Evolutionary conservation across 257 asterid species (phyloP).

Genomic region (Ilex aquifolium): DNA sequence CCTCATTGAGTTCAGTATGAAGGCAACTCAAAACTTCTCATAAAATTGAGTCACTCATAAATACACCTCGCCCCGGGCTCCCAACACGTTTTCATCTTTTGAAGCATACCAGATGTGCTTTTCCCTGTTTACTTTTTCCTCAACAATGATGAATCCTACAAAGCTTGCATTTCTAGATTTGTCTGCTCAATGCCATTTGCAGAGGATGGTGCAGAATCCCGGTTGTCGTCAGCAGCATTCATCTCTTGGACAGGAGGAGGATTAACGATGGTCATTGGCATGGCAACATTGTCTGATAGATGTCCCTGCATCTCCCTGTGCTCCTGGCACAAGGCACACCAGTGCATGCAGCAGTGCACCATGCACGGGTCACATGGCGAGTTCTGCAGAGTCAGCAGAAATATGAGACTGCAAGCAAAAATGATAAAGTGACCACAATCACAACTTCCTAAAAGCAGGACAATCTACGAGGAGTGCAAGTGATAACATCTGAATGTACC

Average conservation of each 20-base stretch:
- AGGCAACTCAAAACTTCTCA: background rate
- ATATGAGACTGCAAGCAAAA: background rate
- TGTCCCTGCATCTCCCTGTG: slow-evolving; percentile 94
- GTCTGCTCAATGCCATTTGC: slow-evolving; percentile 43
- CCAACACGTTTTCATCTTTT: background rate
- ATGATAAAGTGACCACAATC: background rate
- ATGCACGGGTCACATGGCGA: slow-evolving; percentile 94
- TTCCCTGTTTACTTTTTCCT: background rate
- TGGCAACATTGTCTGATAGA: slow-evolving; percentile 48
- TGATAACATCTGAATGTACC: too few species aligned
- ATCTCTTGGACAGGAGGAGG: slow-evolving; percentile 87
- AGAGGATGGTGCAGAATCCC: slow-evolving; percentile 38
- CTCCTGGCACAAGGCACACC: slow-evolving; percentile 98
- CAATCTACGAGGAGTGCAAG: too few species aligned
- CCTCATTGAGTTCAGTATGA: background rate
- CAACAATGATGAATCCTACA: slow-evolving; percentile 20
- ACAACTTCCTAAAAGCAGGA: too few species aligned
- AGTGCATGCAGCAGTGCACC: slow-evolving; percentile 95
- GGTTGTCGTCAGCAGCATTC: slow-evolving; percentile 31
- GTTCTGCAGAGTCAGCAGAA: slow-evolving; percentile 44
- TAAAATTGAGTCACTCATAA: background rate
- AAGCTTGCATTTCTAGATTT: slow-evolving; percentile 71
- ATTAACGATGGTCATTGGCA: slow-evolving; percentile 82
- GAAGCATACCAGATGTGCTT: background rate
- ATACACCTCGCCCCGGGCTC: too few species aligned